These are phyloP conservation scores for Aurantiochytrium sp. DNA, from an alignment of 108 stramenopile species.

Conservation along the genomic window DNA sequence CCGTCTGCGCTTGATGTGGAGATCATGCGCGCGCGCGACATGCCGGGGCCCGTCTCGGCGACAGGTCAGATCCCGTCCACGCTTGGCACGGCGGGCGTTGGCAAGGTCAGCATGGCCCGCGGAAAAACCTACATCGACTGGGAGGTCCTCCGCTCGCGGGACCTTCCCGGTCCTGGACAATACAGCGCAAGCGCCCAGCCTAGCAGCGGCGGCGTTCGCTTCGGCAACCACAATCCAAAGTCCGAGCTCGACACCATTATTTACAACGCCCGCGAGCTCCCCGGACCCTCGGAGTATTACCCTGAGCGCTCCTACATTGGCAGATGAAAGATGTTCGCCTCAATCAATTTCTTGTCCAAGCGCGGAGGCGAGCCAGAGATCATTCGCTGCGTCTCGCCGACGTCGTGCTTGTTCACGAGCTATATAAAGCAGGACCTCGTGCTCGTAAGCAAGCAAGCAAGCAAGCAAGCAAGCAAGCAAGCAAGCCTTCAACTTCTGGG, in stretches of 20 bases:
- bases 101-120: not conserved
- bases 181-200: not conserved
- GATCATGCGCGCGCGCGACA: not conserved
- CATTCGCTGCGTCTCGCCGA: no score
- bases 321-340: no score
- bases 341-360: no score
- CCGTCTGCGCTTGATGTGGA: not conserved
- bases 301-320: slow-evolving; percentile 6
- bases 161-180: slow-evolving; percentile 10
- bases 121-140: slow-evolving; percentile 17
- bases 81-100: not conserved
- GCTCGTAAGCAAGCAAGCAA: no score
- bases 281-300: slow-evolving; percentile 2
- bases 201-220: not conserved
- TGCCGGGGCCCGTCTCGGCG: not conserved
- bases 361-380: no score
- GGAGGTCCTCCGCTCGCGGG: not conserved
- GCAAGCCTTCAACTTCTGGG: no score
- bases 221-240: slow-evolving; percentile 14
- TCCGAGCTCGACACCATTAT: slow-evolving; percentile 27
- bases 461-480: no score
- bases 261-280: not conserved
- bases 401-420: no score
- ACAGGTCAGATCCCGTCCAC: not conserved
- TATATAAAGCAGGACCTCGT: no score